Evolutionary conservation across 139 green algal species (phyloP).

Genomic region (Haematococcus sp.): DNA sequence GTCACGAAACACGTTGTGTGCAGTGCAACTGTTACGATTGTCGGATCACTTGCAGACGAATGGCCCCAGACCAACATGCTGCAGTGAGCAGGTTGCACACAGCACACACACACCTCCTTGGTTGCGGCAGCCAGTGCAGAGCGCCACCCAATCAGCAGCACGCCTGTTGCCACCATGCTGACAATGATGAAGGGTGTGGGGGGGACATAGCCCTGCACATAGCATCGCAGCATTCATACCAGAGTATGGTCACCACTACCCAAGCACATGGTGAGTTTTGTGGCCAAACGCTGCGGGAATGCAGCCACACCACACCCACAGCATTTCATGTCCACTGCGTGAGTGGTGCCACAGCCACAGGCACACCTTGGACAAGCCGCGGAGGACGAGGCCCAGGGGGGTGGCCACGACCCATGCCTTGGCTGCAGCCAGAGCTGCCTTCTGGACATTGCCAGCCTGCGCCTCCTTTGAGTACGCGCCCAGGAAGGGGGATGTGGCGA

Average conservation of each 20-base stretch:
- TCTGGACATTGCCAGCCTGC: slow-evolving; percentile 32
- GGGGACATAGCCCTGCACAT: slow-evolving; percentile 77
- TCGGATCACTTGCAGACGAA: too few relatives aligned
- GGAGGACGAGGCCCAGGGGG: slow-evolving; percentile 60
- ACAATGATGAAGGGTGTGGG: slow-evolving; percentile 72
- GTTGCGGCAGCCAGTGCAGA: too few relatives aligned
- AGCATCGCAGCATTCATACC: background rate
- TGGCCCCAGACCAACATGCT: too few relatives aligned
- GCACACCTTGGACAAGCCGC: slow-evolving; percentile 23
- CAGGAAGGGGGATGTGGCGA: slow-evolving; percentile 40
- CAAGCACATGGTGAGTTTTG: background rate
- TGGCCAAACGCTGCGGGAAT: background rate
- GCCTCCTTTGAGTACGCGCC: slow-evolving; percentile 54
- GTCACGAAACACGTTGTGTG: too few relatives aligned
- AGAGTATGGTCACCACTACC: background rate
- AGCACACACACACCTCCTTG: too few relatives aligned
- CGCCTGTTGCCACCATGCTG: slow-evolving; percentile 50
- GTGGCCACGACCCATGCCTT: slow-evolving; percentile 68
- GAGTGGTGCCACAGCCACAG: background rate
- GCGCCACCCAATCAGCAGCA: slow-evolving; percentile 52
- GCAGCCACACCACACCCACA: background rate
- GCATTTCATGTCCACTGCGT: background rate
- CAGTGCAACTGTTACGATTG: too few relatives aligned
- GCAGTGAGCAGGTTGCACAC: too few relatives aligned
- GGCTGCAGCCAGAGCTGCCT: slow-evolving; percentile 56